These are phyloP conservation scores for Chloris gayana DNA, from an alignment of 176 grass and related monocot genomes.

Conservation along the genomic window DNA sequence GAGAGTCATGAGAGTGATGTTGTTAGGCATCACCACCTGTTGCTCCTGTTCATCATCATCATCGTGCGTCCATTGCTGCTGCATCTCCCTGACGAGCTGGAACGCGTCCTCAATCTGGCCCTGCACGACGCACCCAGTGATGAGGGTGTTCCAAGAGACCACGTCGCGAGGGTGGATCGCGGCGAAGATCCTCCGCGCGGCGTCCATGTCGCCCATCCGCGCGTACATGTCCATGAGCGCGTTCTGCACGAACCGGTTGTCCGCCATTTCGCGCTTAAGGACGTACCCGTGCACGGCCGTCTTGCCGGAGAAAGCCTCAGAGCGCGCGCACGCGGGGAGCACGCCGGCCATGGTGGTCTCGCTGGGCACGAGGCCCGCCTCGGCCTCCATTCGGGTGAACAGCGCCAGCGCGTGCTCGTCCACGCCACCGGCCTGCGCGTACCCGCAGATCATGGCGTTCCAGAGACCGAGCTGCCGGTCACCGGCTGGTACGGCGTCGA, in stretches of 20 bases:
- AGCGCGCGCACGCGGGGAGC: constrained; percentile 68
- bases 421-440: constrained; percentile 72
- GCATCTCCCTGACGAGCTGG: constrained; percentile 62
- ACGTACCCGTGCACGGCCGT: constrained; percentile 87
- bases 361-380: constrained; percentile 60
- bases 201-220: constrained; percentile 69
- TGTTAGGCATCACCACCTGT: constrained; percentile 59
- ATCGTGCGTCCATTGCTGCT: constrained; percentile 19
- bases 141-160: constrained; percentile 92
- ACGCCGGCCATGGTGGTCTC: constrained; percentile 89
- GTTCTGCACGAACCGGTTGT: constrained; percentile 91
- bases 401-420: constrained; percentile 70
- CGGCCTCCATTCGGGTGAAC: constrained; percentile 66
- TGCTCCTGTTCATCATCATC: background rate
- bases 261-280: constrained; percentile 72
- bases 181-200: constrained; percentile 65
- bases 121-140: constrained; percentile 66
- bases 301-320: constrained; percentile 63
- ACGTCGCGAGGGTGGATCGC: constrained; percentile 60
- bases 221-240: constrained; percentile 98
- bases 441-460: constrained; percentile 96
- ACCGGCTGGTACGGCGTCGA: constrained; percentile 44
- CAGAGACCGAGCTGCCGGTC: constrained; percentile 66
- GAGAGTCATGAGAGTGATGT: constrained; percentile 79
- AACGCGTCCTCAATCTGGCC: constrained; percentile 66